Percentiles rank a stretch among this genome's conserved stretches.
Evolutionary conservation across 202 grass and related monocot genomes (phyloP).

Genomic region (Bolboschoenoplectus hybrid): DNA sequence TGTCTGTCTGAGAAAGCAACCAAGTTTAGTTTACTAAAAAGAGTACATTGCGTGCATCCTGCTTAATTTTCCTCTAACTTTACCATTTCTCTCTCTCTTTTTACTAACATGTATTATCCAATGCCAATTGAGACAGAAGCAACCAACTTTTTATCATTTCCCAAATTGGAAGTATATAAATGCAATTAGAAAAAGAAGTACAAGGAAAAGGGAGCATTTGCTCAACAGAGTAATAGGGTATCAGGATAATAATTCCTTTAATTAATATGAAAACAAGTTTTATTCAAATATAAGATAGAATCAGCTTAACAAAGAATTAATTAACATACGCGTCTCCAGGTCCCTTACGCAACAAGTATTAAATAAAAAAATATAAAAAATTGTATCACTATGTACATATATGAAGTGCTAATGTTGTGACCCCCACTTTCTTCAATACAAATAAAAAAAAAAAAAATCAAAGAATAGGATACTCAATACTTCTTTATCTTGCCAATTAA

Average conservation of each 20-base stretch:
- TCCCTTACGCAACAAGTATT: neutral
- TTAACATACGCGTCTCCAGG: neutral
- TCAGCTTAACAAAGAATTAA: neutral
- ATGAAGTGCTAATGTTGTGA: slow-evolving; percentile 17
- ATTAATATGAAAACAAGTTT: neutral
- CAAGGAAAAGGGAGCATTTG: neutral
- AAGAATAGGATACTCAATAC: neutral
- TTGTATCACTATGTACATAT: neutral
- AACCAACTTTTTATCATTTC: neutral
- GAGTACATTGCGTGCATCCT: neutral
- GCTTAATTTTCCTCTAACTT: neutral
- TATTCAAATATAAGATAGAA: neutral
- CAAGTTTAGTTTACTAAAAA: neutral
- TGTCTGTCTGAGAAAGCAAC: neutral
- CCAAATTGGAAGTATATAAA: neutral
- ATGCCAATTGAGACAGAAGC: neutral
- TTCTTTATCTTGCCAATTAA: slow-evolving; percentile 15
- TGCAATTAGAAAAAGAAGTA: neutral
- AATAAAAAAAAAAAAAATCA: neutral
- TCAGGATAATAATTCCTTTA: neutral
- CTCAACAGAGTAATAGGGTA: neutral
- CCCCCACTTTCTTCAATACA: slow-evolving; percentile 24
- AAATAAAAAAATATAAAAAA: slow-evolving; percentile 3
- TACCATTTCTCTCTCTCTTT: neutral
- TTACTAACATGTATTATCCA: neutral